Conservation (phyloP, 257 asterid genomes). For the Handroanthus guayacan region DNA sequence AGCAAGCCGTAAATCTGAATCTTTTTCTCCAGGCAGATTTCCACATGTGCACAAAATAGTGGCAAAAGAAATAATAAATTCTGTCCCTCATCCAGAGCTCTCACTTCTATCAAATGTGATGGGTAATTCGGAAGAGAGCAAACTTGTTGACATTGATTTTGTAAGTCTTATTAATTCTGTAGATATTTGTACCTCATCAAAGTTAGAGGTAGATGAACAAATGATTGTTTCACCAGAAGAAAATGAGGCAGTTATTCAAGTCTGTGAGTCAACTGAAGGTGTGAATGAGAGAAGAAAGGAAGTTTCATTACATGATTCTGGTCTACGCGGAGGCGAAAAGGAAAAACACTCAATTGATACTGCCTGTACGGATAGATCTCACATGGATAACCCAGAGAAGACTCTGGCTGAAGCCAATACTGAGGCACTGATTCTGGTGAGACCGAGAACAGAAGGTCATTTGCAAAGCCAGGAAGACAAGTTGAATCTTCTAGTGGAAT, state of each 20-base stretch:
- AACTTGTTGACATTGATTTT: slow-evolving; percentile 37
- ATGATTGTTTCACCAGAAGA: slow-evolving; percentile 39
- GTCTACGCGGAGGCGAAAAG: slow-evolving; percentile 34
- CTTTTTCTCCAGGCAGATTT: slow-evolving; percentile 30
- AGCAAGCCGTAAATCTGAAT: slow-evolving; percentile 30
- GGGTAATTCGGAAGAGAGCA: slow-evolving; percentile 39
- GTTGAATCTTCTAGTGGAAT: slow-evolving; percentile 38
- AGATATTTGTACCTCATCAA: slow-evolving; percentile 36
- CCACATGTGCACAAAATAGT: slow-evolving; percentile 28
- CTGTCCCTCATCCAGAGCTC: slow-evolving; percentile 38
- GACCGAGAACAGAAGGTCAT: slow-evolving; percentile 41
- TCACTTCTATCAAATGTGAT: slow-evolving; percentile 31
- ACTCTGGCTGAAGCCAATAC: slow-evolving; percentile 21
- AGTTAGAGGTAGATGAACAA: slow-evolving; percentile 45
- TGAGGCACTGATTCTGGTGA: slow-evolving; percentile 27
- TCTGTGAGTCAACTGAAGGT: slow-evolving; percentile 41
- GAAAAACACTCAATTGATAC: slow-evolving; percentile 39
- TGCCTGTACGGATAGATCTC: slow-evolving; percentile 30
- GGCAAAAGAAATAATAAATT: slow-evolving; percentile 34
- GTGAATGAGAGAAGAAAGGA: slow-evolving; percentile 37
- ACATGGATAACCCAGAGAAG: slow-evolving; percentile 36
- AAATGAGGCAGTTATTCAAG: slow-evolving; percentile 38
- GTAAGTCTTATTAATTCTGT: slow-evolving; percentile 29
- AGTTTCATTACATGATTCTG: slow-evolving; percentile 38
- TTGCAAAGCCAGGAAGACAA: slow-evolving; percentile 30